These are phyloP conservation scores for Condylostoma magnum DNA, from an alignment of 169 alveolate genomes.

Conservation along the genomic window DNA sequence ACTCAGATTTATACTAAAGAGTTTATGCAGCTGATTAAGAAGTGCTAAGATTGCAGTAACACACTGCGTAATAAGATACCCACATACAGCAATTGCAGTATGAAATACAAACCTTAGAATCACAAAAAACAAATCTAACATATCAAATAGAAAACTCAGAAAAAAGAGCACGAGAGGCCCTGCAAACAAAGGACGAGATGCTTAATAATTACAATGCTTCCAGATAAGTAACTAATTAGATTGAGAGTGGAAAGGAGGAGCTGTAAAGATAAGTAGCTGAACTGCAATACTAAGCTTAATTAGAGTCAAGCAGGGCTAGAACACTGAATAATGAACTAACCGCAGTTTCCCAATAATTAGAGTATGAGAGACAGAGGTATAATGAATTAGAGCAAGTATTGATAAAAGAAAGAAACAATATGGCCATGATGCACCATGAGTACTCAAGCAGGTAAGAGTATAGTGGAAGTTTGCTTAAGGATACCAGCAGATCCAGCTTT, in stretches of 20 bases:
- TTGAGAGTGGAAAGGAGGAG: constrained; percentile 17
- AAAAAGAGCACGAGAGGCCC: constrained; percentile 1
- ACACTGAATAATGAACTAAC: constrained; percentile 1
- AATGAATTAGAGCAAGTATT: constrained; percentile 11
- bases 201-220: not conserved
- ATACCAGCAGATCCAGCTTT: not conserved
- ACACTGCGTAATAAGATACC: constrained; percentile 12
- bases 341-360: not conserved
- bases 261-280: not conserved
- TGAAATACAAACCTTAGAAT: constrained; percentile 25
- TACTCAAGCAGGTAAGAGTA: not conserved
- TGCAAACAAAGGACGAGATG: constrained; percentile 4
- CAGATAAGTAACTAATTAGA: not conserved
- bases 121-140: constrained; percentile 17
- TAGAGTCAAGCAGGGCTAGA: not conserved
- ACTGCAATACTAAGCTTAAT: not conserved
- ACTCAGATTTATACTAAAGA: not conserved
- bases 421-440: not conserved
- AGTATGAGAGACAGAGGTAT: constrained; percentile 11
- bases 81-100: not conserved
- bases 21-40: constrained; percentile 24
- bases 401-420: constrained; percentile 11
- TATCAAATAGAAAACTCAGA: constrained; percentile 15
- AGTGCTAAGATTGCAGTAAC: constrained; percentile 5
- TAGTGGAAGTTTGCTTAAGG: not conserved